phyloP scores from a whole-genome alignment of 768 basidiomycete genomes.

The Lentinus brumalis region DNA sequence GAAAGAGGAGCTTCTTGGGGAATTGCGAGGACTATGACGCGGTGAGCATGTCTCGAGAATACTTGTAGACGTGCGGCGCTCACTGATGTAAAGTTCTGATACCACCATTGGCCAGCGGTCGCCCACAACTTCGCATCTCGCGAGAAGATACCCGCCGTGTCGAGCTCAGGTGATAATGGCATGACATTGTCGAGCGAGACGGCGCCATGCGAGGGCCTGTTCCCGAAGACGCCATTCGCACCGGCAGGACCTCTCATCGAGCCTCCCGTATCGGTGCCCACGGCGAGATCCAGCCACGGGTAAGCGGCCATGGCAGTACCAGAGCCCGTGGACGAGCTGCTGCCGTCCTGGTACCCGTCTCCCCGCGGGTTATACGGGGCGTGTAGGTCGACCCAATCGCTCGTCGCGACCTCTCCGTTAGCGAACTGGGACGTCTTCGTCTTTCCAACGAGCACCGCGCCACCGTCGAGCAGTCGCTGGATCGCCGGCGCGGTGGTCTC shows the following conservation, averaged over 20 bases:
- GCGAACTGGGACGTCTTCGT: conserved; percentile 55
- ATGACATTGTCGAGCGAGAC: conserved; percentile 31
- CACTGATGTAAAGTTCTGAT: conserved; percentile 29
- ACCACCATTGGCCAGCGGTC: conserved; percentile 32
- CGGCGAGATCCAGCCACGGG: conserved; percentile 31
- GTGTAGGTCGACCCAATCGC: conserved; percentile 36
- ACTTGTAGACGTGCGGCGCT: not conserved
- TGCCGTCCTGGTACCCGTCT: conserved; percentile 35
- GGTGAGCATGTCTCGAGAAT: too few relatives aligned
- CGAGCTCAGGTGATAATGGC: conserved; percentile 31
- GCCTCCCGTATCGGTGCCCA: conserved; percentile 35
- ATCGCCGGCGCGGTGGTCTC: conserved; percentile 43
- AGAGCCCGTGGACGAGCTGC: conserved; percentile 32
- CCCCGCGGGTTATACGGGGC: conserved; percentile 36
- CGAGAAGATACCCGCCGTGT: conserved; percentile 33
- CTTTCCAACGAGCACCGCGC: conserved; percentile 55
- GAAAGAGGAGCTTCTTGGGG: conserved; percentile 32
- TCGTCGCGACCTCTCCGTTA: conserved; percentile 42
- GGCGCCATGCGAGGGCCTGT: conserved; percentile 32
- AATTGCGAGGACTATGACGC: conserved; percentile 24
- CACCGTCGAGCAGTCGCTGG: conserved; percentile 47
- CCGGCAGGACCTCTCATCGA: conserved; percentile 35
- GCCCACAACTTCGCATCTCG: conserved; percentile 31
- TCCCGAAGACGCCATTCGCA: conserved; percentile 32
- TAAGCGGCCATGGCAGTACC: conserved; percentile 30